Conservation (phyloP, 768 basidiomycete species). For the Leccinum sublutescens region DNA sequence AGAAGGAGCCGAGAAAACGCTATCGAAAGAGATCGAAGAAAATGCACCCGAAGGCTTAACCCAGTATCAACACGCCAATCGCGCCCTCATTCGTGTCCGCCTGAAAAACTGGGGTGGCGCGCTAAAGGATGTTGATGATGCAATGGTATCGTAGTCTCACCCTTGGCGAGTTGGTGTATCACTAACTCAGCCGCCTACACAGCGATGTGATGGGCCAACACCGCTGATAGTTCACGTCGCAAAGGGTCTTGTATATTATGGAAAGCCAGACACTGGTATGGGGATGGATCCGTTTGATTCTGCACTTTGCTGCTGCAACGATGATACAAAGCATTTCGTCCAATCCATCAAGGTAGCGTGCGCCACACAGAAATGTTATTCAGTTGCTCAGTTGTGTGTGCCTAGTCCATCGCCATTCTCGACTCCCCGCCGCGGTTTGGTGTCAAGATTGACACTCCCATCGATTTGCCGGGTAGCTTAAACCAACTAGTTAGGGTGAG, state of each 20-base stretch:
- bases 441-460: not conserved
- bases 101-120: slow-evolving; percentile 5
- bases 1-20: slow-evolving; percentile 1
- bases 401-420: slow-evolving; percentile 7
- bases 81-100: slow-evolving; percentile 15
- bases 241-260: slow-evolving; percentile 1
- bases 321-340: not conserved
- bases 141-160: slow-evolving; percentile 1
- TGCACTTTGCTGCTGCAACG: not conserved
- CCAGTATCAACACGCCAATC: slow-evolving; percentile 12
- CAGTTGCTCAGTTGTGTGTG: not conserved
- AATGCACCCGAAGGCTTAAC: not conserved
- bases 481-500: not conserved
- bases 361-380: not conserved
- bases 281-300: not conserved
- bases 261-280: not conserved
- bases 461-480: not conserved
- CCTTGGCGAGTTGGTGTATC: not conserved
- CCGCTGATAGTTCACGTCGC: slow-evolving; percentile 3
- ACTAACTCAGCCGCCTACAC: not conserved
- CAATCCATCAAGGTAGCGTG: slow-evolving; percentile 9
- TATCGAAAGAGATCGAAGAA: slow-evolving; percentile 14
- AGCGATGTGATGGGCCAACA: not conserved
- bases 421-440: slow-evolving; percentile 1
- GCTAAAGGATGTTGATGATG: slow-evolving; percentile 1